phyloP scores from a whole-genome alignment of 2,329 filamentous ascomycete species.

The Aureobasidium sp. region DNA sequence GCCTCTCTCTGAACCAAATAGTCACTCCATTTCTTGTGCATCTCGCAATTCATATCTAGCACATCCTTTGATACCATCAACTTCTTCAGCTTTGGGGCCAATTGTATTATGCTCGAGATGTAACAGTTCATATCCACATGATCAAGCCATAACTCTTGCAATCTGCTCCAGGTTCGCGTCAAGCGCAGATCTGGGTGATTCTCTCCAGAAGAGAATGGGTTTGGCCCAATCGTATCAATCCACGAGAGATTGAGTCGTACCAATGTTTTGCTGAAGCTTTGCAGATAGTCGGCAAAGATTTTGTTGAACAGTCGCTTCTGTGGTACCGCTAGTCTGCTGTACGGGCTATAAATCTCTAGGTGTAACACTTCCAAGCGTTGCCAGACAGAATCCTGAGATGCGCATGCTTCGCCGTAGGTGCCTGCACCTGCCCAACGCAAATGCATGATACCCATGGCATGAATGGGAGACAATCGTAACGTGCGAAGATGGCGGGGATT shows the following conservation, averaged over 20 bases:
- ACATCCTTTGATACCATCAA: not conserved
- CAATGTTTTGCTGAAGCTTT: slow-evolving; percentile 25
- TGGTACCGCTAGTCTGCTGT: slow-evolving; percentile 18
- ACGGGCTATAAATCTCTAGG: slow-evolving; percentile 25
- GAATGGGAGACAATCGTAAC: slow-evolving; percentile 24
- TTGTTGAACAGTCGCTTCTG: slow-evolving; percentile 27
- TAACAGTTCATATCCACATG: not conserved
- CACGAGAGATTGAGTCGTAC: slow-evolving; percentile 27
- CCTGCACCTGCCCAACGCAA: slow-evolving; percentile 28
- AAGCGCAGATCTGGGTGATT: not conserved
- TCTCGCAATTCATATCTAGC: not conserved
- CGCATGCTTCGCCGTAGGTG: slow-evolving; percentile 21
- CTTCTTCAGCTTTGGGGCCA: not conserved
- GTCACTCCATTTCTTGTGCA: not conserved
- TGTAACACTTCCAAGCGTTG: slow-evolving; percentile 24
- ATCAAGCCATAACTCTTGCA: not conserved
- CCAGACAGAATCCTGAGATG: slow-evolving; percentile 21
- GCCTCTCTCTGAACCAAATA: not conserved
- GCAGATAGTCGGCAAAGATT: slow-evolving; percentile 27
- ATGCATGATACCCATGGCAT: slow-evolving; percentile 29
- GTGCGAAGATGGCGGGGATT: slow-evolving; percentile 20
- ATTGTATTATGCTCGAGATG: not conserved
- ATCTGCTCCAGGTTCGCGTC: not conserved
- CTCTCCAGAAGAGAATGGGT: slow-evolving; percentile 21
- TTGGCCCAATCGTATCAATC: slow-evolving; percentile 25